Percentiles rank a stretch among this genome's conserved stretches.
phyloP scores from a whole-genome alignment of 768 basidiomycete genomes.

The Hypholoma sublateritium region DNA sequence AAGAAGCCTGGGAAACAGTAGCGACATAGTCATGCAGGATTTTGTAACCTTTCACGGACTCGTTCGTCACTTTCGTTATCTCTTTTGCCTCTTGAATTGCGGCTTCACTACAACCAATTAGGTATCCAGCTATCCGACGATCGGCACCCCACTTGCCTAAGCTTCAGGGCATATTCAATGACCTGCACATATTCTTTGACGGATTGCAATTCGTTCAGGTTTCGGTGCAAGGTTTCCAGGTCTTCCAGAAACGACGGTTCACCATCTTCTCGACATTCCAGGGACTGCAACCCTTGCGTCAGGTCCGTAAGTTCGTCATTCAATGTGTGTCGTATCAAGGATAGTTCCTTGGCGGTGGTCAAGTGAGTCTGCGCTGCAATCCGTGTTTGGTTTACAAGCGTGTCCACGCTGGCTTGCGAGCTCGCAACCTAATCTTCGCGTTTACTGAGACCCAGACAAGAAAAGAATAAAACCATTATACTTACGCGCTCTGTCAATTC shows the following conservation, averaged over 20 bases:
- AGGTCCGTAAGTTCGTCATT: slow-evolving; percentile 76
- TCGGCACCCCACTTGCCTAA: slow-evolving; percentile 55
- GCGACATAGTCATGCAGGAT: slow-evolving; percentile 60
- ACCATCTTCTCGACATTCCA: slow-evolving; percentile 45
- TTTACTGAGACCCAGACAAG: slow-evolving; percentile 30
- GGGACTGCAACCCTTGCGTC: slow-evolving; percentile 61
- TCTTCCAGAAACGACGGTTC: slow-evolving; percentile 75
- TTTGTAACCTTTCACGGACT: slow-evolving; percentile 57
- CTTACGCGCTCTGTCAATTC: slow-evolving; percentile 48
- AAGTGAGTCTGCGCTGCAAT: slow-evolving; percentile 47
- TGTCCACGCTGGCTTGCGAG: slow-evolving; percentile 49
- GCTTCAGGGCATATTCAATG: slow-evolving; percentile 64
- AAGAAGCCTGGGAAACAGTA: slow-evolving; percentile 45
- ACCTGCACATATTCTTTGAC: slow-evolving; percentile 77
- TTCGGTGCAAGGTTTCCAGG: slow-evolving; percentile 76
- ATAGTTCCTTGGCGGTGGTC: slow-evolving; percentile 68
- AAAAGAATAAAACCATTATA: slow-evolving; percentile 11
- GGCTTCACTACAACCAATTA: slow-evolving; percentile 44
- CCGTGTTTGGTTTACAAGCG: slow-evolving; percentile 49
- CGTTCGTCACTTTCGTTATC: slow-evolving; percentile 35
- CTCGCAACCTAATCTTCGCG: slow-evolving; percentile 55
- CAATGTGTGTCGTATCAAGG: slow-evolving; percentile 73
- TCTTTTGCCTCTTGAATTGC: slow-evolving; percentile 55
- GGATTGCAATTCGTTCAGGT: slow-evolving; percentile 73
- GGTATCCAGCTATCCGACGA: slow-evolving; percentile 3